These are phyloP conservation scores for Diaporthe ampelina DNA, from an alignment of 2,329 filamentous ascomycete genomes.

Conservation along the genomic window DNA sequence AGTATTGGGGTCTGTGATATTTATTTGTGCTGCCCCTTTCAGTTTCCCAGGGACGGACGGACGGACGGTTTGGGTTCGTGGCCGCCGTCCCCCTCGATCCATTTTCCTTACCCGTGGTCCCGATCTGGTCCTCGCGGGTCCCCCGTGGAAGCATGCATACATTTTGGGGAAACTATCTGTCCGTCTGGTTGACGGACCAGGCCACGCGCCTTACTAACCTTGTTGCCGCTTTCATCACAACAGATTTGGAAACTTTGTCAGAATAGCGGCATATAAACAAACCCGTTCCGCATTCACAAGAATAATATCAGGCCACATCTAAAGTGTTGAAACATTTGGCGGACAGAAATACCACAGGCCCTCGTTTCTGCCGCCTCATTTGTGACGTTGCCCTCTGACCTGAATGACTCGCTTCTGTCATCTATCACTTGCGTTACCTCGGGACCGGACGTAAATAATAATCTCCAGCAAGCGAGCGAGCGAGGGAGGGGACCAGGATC, in stretches of 20 bases:
- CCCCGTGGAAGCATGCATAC: no score
- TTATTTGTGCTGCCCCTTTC: background rate
- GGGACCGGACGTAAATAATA: background rate
- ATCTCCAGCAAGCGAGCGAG: background rate
- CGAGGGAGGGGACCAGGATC: background rate
- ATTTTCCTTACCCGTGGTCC: no score
- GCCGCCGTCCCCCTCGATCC: no score
- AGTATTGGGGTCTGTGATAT: background rate
- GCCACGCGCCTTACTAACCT: no score
- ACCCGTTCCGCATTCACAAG: no score
- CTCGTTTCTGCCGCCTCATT: background rate
- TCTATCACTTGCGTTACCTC: background rate
- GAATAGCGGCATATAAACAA: background rate
- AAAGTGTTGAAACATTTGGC: conserved; percentile 13
- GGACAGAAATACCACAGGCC: conserved; percentile 21
- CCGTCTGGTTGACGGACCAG: no score
- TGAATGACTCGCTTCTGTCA: conserved; percentile 21
- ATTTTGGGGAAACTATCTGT: no score
- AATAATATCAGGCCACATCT: background rate
- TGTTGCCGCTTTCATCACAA: background rate
- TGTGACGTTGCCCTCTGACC: background rate
- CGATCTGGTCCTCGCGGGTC: no score
- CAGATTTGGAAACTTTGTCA: background rate
- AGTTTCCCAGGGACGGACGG: no score
- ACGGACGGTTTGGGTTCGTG: no score